Percentiles rank a stretch among this genome's conserved stretches.
phyloP scores from a whole-genome alignment of 352 stramenopile species.

The Phytophthora pluvialis region DNA sequence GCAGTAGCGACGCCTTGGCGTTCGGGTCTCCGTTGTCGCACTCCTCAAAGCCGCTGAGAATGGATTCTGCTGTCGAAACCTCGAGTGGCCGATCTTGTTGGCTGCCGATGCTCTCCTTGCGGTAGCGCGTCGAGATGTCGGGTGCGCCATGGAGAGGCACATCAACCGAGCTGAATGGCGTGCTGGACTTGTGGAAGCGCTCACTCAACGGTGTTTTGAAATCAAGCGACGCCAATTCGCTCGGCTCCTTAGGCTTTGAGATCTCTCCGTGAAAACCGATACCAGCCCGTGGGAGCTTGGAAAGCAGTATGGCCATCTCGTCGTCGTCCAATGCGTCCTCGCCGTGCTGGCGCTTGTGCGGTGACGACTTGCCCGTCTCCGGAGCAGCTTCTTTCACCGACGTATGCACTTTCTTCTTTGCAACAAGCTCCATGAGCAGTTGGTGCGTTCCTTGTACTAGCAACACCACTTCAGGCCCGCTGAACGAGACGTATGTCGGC shows the following conservation, averaged over 20 bases:
- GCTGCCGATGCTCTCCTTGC: constrained; percentile 36
- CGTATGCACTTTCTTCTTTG: constrained; percentile 14
- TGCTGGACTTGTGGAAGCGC: constrained; percentile 85
- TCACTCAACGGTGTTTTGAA: constrained; percentile 57
- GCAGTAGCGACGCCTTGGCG: constrained; percentile 61
- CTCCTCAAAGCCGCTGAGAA: constrained; percentile 82
- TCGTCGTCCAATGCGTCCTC: constrained; percentile 62
- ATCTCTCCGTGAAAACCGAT: constrained; percentile 84
- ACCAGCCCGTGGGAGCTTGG: constrained; percentile 72
- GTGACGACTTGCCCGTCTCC: constrained; percentile 10
- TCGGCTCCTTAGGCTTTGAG: constrained; percentile 55
- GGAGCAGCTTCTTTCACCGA: neutral
- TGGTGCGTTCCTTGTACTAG: constrained; percentile 66
- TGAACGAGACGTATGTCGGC: constrained; percentile 61
- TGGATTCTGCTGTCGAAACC: constrained; percentile 74
- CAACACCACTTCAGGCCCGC: constrained; percentile 49
- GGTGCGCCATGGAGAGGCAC: constrained; percentile 53
- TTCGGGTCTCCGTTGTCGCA: constrained; percentile 83
- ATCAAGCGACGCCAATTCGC: constrained; percentile 57
- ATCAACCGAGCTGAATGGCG: constrained; percentile 76
- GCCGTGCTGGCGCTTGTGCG: constrained; percentile 62
- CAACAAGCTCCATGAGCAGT: constrained; percentile 49
- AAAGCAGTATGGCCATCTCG: constrained; percentile 62
- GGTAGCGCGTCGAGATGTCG: constrained; percentile 36
- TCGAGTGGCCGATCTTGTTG: constrained; percentile 47